phyloP scores from a whole-genome alignment of 2,329 filamentous ascomycete species.

The Thelonectria olida region DNA sequence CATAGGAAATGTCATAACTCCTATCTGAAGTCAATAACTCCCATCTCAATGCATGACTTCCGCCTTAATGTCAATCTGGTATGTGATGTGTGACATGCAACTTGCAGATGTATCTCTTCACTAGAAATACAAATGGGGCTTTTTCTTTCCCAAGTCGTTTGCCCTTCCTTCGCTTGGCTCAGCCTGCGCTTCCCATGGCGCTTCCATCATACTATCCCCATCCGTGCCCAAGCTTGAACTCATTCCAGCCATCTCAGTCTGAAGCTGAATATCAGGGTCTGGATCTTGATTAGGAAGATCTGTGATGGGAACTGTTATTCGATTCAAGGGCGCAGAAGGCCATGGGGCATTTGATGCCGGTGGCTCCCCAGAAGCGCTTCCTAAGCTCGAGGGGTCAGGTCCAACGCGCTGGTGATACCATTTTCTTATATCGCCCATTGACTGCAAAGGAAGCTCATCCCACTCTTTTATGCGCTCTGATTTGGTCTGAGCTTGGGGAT shows the following conservation, averaged over 20 bases:
- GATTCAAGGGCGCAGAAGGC: neutral
- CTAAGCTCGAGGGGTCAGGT: neutral
- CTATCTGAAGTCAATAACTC: too few relatives aligned
- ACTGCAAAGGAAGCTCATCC: conserved; percentile 37
- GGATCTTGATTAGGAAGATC: neutral
- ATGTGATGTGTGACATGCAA: too few relatives aligned
- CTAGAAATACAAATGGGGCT: conserved; percentile 35
- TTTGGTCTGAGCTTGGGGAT: conserved; percentile 32
- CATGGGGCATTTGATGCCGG: neutral
- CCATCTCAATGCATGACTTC: too few relatives aligned
- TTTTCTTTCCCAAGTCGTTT: conserved; percentile 22
- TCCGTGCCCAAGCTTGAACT: neutral
- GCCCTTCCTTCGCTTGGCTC: conserved; percentile 24
- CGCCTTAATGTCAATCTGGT: too few relatives aligned
- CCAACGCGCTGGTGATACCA: conserved; percentile 34
- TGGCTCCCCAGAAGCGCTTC: neutral
- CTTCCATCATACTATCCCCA: conserved; percentile 6
- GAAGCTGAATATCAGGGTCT: neutral
- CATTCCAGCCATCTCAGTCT: neutral
- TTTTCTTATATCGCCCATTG: conserved; percentile 22
- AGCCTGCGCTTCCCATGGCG: conserved; percentile 1
- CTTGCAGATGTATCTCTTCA: too few relatives aligned
- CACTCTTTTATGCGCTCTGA: conserved; percentile 42
- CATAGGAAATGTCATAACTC: too few relatives aligned
- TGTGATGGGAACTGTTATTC: neutral